Evolutionary conservation across 208 protist genomes (phyloP).

Genomic region (Crithidia fasciculata): DNA sequence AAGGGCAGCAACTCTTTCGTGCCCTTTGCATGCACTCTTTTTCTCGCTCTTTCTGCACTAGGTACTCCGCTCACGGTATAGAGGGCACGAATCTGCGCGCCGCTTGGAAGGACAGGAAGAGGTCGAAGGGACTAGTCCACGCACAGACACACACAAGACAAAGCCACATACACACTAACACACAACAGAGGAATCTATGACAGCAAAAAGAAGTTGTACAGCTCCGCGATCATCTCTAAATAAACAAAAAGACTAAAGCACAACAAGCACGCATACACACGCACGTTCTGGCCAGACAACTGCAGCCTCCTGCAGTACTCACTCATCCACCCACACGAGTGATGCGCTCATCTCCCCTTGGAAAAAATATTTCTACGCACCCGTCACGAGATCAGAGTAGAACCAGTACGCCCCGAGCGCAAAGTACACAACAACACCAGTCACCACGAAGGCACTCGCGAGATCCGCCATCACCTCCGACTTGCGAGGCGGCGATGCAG

Average conservation of each 20-base stretch:
- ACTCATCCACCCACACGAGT: too few species aligned
- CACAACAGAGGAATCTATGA: too few species aligned
- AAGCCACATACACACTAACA: background rate
- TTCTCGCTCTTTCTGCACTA: too few species aligned
- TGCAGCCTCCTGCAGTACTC: too few species aligned
- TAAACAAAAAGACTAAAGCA: slow-evolving; percentile 13
- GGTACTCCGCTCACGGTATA: too few species aligned
- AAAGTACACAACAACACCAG: slow-evolving; percentile 80
- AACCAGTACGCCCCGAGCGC: slow-evolving; percentile 68
- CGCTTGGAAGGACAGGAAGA: too few species aligned
- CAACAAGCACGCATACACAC: background rate
- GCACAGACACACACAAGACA: too few species aligned
- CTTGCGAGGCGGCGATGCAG: slow-evolving; percentile 57
- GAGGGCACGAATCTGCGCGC: too few species aligned
- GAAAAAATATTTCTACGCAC: slow-evolving; percentile 1
- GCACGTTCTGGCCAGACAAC: background rate
- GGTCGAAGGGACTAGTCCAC: too few species aligned
- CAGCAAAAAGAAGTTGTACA: slow-evolving; percentile 19
- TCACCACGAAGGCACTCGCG: slow-evolving; percentile 65
- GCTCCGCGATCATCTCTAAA: slow-evolving; percentile 6
- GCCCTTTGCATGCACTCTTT: too few species aligned
- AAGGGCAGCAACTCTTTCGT: too few species aligned
- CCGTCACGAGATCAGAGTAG: slow-evolving; percentile 65
- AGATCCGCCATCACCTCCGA: slow-evolving; percentile 68
- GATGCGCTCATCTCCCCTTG: too few species aligned